Percentiles rank a stretch among this genome's conserved stretches.
Evolutionary conservation across 2,329 filamentous ascomycete species (phyloP).

Genomic region (Coniochaeta sp.): DNA sequence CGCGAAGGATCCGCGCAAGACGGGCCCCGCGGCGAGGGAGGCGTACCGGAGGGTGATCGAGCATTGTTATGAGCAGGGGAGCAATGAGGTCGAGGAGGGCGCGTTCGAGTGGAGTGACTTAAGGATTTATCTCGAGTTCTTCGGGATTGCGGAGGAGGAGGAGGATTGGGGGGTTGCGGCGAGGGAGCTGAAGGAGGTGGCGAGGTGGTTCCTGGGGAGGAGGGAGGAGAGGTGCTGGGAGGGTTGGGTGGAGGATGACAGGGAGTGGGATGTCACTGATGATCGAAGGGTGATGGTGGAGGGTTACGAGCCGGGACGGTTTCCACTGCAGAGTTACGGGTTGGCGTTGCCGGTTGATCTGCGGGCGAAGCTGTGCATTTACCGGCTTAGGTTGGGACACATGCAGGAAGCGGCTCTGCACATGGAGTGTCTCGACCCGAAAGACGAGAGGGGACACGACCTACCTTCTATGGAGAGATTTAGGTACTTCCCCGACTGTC

Average conservation of each 20-base stretch:
- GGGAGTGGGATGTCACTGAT: constrained; percentile 80
- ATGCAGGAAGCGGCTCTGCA: constrained; percentile 67
- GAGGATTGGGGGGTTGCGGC: constrained; percentile 61
- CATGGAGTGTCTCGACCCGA: constrained; percentile 63
- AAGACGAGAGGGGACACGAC: constrained; percentile 40
- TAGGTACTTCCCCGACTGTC: constrained; percentile 69
- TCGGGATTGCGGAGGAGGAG: constrained; percentile 54
- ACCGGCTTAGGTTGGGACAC: constrained; percentile 65
- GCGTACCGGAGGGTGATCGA: constrained; percentile 43
- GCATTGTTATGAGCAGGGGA: constrained; percentile 26
- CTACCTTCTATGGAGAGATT: constrained; percentile 25
- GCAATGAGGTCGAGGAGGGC: constrained; percentile 24
- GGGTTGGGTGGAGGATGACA: constrained; percentile 61
- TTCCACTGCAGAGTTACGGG: constrained; percentile 58
- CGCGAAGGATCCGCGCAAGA: constrained; percentile 35
- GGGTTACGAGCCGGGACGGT: constrained; percentile 50
- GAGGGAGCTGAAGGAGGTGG: constrained; percentile 60
- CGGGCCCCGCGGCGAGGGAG: constrained; percentile 32
- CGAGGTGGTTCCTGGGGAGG: constrained; percentile 78
- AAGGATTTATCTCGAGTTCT: constrained; percentile 77
- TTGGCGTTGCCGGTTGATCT: constrained; percentile 71
- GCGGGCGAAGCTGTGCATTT: constrained; percentile 75
- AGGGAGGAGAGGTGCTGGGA: constrained; percentile 74
- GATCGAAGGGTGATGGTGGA: constrained; percentile 56
- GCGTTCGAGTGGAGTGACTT: constrained; percentile 70